These are phyloP conservation scores for Boletales sp. DNA, from an alignment of 768 basidiomycete species.

Conservation along the genomic window DNA sequence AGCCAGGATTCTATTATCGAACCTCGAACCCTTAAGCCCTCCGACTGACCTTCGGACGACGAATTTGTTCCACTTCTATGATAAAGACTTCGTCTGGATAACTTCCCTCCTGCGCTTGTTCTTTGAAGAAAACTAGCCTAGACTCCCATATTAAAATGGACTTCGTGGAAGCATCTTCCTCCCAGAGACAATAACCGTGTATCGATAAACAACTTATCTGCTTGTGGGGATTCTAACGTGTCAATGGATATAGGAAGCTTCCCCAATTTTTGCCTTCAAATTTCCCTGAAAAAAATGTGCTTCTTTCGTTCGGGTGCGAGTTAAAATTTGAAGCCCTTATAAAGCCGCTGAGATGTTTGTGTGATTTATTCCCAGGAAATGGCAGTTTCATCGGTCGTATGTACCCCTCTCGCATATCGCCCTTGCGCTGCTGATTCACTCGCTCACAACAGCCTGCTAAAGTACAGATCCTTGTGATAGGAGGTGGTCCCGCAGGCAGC, in stretches of 20 bases:
- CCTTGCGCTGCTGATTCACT: not conserved
- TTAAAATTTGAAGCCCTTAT: not conserved
- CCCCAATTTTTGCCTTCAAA: too few species aligned
- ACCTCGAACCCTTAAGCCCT: too few species aligned
- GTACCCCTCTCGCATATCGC: not conserved
- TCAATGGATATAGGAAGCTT: too few species aligned
- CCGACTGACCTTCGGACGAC: too few species aligned
- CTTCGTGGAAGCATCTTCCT: not conserved
- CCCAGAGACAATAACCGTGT: not conserved
- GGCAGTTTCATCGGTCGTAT: not conserved
- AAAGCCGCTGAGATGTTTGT: not conserved
- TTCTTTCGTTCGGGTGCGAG: too few species aligned
- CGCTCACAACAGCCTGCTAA: not conserved
- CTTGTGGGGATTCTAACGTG: too few species aligned
- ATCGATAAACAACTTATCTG: too few species aligned
- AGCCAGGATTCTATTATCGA: too few species aligned
- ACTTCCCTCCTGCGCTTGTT: too few species aligned
- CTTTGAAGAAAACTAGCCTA: not conserved
- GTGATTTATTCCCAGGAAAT: not conserved
- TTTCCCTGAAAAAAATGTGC: too few species aligned
- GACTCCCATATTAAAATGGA: not conserved
- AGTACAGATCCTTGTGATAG: constrained; percentile 9
- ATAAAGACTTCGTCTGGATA: too few species aligned
- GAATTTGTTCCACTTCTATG: too few species aligned
- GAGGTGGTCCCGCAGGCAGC: constrained; percentile 13